Evolutionary conservation across 768 basidiomycete genomes (phyloP), one percentile per base, ranked within the genome.

Genomic region (Mycena crocata): DNA sequence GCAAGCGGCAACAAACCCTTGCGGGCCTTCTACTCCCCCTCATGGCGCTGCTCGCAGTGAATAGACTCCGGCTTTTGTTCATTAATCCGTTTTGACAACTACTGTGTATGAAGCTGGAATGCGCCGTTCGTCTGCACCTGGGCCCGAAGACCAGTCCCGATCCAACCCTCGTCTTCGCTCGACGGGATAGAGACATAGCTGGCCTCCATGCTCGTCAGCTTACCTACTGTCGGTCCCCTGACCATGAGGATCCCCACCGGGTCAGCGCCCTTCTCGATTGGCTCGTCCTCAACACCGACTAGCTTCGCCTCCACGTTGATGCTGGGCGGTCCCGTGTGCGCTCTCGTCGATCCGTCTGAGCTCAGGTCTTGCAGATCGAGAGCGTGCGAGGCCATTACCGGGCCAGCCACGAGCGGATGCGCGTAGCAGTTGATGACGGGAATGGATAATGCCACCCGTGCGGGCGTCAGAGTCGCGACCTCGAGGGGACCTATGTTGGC

Each of bases 231-330:
- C 35, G 61, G 66, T 10, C 66, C 66, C 23, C 66, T 57, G 6
- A 67, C 61, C 66, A 63, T 55, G 50, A 67, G n/a, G 5, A 62
- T 40, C 2, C 66, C 66, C n/a, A 96, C 87, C 1, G 90, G 93
- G 71, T 94, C 91, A 3, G 69, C 84, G 3, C 92, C 93, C 3
- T 71, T 78, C 74, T 93, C 93, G 10, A 94, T 81, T 13, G 78
- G 76, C 1, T 81, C 82, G 58, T 96, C 93, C 45, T 90, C 82
- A 13, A 93, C 86, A 0, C 85, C 89, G 0, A 85, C 74, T n/a
- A 98, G 83, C 74, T 95, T 92, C 7, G 87, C 89, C 77, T 98
- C 96, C 0, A 95, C 82, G 72, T 96, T 96, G 58, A 90, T 83
- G n/a, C 89, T 86, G 3, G 96, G 96, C 4, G 95, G 90, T 5